A percentile compares a stretch with the other conserved stretches of the same genome.
Conservation (phyloP, 805 yeast genomes). For the Geotrichum ghanense region DNA sequence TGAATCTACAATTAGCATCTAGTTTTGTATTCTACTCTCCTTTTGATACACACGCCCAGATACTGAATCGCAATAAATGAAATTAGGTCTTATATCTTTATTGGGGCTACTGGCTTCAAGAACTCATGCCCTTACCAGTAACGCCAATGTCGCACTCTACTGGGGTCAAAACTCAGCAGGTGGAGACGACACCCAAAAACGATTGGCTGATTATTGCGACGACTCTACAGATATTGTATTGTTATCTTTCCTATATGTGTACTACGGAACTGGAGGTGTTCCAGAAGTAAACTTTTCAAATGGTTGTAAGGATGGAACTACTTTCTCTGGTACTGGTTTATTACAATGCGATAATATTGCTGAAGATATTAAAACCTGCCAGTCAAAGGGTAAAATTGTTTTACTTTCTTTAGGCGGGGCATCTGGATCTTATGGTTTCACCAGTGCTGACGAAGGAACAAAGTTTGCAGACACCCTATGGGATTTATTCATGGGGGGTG, state of each 20-base stretch:
- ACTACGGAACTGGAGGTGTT: conserved; percentile 31
- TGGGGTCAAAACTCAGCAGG: conserved; percentile 89
- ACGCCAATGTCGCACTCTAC: conserved; percentile 60
- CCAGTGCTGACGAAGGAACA: conserved; percentile 34
- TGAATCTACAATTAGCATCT: too few relatives aligned
- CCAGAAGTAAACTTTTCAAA: conserved; percentile 47
- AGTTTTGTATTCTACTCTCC: too few relatives aligned
- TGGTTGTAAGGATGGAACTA: conserved; percentile 27
- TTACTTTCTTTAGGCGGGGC: conserved; percentile 55
- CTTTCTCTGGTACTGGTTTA: conserved; percentile 26
- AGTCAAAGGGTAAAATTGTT: conserved; percentile 57
- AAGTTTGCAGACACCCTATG: conserved; percentile 33
- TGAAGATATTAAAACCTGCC: conserved; percentile 61
- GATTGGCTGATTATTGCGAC: conserved; percentile 49
- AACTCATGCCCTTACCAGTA: conserved; percentile 26
- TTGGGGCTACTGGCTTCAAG: too few relatives aligned
- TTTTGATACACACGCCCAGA: too few relatives aligned
- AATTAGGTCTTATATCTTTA: too few relatives aligned
- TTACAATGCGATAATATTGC: conserved; percentile 37
- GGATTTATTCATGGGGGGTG: conserved; percentile 39
- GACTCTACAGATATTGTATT: conserved; percentile 56
- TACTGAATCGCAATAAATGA: too few relatives aligned
- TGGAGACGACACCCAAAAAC: conserved; percentile 31
- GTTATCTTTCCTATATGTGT: conserved; percentile 52
- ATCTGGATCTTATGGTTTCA: conserved; percentile 40